Base-by-base conservation (phyloP, 2,329 filamentous ascomycete species). In the Ophidiomyces ophidiicola region DNA sequence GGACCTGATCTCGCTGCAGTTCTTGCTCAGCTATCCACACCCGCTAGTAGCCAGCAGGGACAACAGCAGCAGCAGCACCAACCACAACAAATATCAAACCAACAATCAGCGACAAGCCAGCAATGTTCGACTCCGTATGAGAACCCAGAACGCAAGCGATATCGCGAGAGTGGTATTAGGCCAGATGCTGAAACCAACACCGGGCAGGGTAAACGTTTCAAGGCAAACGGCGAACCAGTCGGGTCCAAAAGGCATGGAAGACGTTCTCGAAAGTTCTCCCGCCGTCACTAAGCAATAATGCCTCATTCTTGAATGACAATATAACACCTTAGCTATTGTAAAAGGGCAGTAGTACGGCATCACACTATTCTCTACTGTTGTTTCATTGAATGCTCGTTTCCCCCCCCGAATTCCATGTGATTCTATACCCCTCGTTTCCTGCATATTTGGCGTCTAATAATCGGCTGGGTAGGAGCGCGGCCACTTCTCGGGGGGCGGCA, bases 131-230 rank as follows among this genome's bases (percentile, higher is more conserved):
- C 24, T n/a, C 38, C 38, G 3, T 62, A 58, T 32, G 63, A 63
- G 34, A 60, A 66, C 31, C 52, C 58, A 3, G 64, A 64, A 25
- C 61, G 62, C 29, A 63, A 62, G 40, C 55, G 59, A 23, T 54
- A 53, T 40, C 58, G 58, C 15, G 61, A 63, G 29, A 34, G 34
- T n/a, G 46, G 38, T 34, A 48, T 44, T 25, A 53, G 54, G 4
- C 51, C 53, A 31, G 59, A 63, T 29, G 53, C 48, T 15, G 52
- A 53, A 19, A 54, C 57, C 5, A 19, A 21, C 7, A 19, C 37
- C 19, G 52, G 53, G 15, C 48, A 54, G 23, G 42, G 48, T 26
- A 65, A 64, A 44, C 58, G 60, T 12, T 55, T 53, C 12, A 56
- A 53, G 44, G 49, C 48, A 11, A 56, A 53, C 41, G 52, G 49